Evolutionary conservation across 2,329 filamentous ascomycete species (phyloP).

Genomic region (Delphinella strobiligena): DNA sequence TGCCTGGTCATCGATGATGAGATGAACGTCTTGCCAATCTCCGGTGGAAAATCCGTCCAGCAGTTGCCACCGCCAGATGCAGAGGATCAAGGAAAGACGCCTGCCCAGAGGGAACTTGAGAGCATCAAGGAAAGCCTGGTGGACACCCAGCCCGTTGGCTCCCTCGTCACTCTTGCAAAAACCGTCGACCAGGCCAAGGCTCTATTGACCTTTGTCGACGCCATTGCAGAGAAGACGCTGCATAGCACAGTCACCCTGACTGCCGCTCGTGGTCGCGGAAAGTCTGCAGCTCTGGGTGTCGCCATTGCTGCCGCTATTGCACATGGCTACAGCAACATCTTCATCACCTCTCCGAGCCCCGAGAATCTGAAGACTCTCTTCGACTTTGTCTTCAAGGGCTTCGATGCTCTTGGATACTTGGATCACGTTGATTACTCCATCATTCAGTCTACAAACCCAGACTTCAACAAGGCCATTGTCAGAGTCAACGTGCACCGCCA

Average conservation of each 20-base stretch:
- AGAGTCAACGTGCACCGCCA: conserved; percentile 90
- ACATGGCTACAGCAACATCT: conserved; percentile 97
- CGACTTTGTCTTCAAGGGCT: conserved; percentile 96
- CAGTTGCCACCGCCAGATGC: conserved; percentile 64
- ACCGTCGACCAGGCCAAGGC: conserved; percentile 96
- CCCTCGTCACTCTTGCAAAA: conserved; percentile 70
- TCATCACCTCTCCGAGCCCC: conserved; percentile 93
- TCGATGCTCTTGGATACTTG: conserved; percentile 84
- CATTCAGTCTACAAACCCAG: conserved; percentile 93
- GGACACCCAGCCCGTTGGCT: conserved; percentile 76
- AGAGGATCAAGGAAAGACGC: conserved; percentile 59
- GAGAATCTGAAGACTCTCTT: conserved; percentile 98
- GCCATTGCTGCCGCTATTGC: conserved; percentile 89
- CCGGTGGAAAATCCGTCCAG: conserved; percentile 82
- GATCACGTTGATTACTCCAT: conserved; percentile 97
- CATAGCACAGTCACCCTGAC: conserved; percentile 89
- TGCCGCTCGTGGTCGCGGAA: conserved; percentile 86
- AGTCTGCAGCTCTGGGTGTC: conserved; percentile 90
- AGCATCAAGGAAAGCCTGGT: conserved; percentile 76
- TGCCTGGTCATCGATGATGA: conserved; percentile 97
- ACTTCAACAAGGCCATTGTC: conserved; percentile 98
- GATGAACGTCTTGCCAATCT: conserved; percentile 92
- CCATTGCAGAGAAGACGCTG: conserved; percentile 90
- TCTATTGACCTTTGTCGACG: conserved; percentile 90
- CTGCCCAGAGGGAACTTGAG: conserved; percentile 63